Evolutionary conservation across 2,329 filamentous ascomycete species (phyloP).

Genomic region (Epicoccum sorghinum): DNA sequence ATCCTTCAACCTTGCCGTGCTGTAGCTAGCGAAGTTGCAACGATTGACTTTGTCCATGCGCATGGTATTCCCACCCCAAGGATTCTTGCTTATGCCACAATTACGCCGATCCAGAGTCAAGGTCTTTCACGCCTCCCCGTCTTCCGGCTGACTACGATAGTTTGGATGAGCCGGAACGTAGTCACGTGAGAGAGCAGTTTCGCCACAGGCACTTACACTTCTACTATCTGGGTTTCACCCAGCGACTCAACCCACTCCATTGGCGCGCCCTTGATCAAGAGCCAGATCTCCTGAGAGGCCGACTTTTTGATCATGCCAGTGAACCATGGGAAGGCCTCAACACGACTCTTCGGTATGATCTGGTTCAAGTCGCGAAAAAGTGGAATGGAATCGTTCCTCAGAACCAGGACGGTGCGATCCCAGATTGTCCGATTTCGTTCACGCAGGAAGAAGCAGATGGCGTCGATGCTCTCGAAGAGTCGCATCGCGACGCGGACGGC

Average conservation of each 20-base stretch:
- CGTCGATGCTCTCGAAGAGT: conserved; percentile 23
- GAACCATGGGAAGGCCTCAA: conserved; percentile 40
- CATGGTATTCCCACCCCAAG: conserved; percentile 46
- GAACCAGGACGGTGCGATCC: too few relatives aligned
- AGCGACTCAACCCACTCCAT: conserved; percentile 32
- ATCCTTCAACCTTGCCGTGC: conserved; percentile 32
- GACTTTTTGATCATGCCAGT: conserved; percentile 34
- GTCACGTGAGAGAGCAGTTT: conserved; percentile 14
- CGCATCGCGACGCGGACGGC: conserved; percentile 21
- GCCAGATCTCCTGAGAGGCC: conserved; percentile 29
- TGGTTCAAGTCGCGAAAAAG: conserved; percentile 27
- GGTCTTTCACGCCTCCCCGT: conserved; percentile 26
- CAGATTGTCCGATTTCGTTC: conserved; percentile 23
- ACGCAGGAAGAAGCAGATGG: conserved; percentile 22
- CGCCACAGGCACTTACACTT: conserved; percentile 39
- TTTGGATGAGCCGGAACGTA: conserved; percentile 22
- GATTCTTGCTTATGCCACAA: conserved; percentile 49
- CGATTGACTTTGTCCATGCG: conserved; percentile 40
- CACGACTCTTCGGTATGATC: conserved; percentile 34
- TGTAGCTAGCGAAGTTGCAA: conserved; percentile 49
- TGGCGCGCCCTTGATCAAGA: conserved; percentile 31
- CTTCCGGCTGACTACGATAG: conserved; percentile 31
- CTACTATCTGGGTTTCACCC: conserved; percentile 35
- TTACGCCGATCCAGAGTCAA: conserved; percentile 43
- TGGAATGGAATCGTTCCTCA: conserved; percentile 17